Percentiles rank a stretch among this genome's conserved stretches.
phyloP scores from a whole-genome alignment of 495 filamentous ascomycete genomes.

The Lasiosphaeriaceae sp. region DNA sequence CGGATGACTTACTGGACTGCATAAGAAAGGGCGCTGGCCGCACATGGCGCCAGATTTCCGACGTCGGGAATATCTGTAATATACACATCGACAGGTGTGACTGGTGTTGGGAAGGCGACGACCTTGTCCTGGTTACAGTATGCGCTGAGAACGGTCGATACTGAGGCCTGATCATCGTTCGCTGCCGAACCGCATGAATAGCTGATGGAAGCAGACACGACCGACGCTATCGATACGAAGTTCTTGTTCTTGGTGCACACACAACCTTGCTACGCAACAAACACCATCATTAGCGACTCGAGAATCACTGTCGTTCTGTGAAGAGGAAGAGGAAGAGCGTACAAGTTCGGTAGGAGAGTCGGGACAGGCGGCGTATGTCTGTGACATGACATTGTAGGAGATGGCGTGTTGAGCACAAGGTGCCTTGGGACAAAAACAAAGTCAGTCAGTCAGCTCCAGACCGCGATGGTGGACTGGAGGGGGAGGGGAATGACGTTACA shows the following conservation, averaged over 20 bases:
- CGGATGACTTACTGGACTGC: conserved; percentile 31
- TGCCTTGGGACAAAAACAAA: conserved; percentile 32
- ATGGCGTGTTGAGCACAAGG: conserved; percentile 44
- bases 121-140: conserved; percentile 44
- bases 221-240: conserved; percentile 34
- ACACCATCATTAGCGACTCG: too few relatives aligned
- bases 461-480: not conserved
- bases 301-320: too few relatives aligned
- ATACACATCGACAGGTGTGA: conserved; percentile 34
- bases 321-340: too few relatives aligned
- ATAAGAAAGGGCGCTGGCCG: conserved; percentile 33
- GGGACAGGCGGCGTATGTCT: conserved; percentile 39
- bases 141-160: conserved; percentile 31
- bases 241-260: conserved; percentile 48
- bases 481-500: conserved; percentile 21
- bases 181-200: conserved; percentile 40
- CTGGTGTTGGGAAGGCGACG: conserved; percentile 33
- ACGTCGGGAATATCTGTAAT: conserved; percentile 46
- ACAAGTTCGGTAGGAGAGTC: conserved; percentile 31
- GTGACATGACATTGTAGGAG: conserved; percentile 35
- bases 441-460: not conserved
- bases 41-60: conserved; percentile 42
- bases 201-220: conserved; percentile 34
- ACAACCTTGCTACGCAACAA: conserved; percentile 31
- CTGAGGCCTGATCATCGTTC: conserved; percentile 43